phyloP scores from a whole-genome alignment of 768 basidiomycete species.

The Hemileccinum impolitum region DNA sequence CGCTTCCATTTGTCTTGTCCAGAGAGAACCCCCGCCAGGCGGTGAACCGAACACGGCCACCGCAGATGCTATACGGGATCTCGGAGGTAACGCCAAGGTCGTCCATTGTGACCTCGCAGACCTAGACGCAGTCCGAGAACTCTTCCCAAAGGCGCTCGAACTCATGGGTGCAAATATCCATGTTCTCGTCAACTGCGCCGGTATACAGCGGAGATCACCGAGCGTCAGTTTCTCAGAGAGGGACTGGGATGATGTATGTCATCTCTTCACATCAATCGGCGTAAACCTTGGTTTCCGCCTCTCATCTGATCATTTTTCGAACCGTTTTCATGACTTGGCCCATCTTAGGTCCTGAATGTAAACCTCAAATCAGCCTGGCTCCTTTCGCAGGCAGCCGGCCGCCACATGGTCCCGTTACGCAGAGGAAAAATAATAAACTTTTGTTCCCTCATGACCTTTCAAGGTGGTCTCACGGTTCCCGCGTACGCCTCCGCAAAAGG shows the following conservation, averaged over 20 bases:
- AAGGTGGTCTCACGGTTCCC: constrained; percentile 70
- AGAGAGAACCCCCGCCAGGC: constrained; percentile 40
- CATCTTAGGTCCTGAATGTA: constrained; percentile 72
- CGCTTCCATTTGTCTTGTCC: constrained; percentile 46
- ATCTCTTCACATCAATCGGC: constrained; percentile 30
- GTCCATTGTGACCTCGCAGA: constrained; percentile 58
- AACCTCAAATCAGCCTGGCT: constrained; percentile 89
- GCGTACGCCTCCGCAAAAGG: constrained; percentile 93
- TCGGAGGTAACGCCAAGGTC: constrained; percentile 37
- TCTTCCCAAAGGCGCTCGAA: constrained; percentile 49
- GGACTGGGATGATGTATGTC: constrained; percentile 69
- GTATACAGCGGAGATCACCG: constrained; percentile 56
- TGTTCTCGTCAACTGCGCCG: constrained; percentile 68
- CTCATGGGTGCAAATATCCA: constrained; percentile 52
- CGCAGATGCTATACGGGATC: constrained; percentile 33
- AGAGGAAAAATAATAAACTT: constrained; percentile 74
- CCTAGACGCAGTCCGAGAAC: constrained; percentile 43
- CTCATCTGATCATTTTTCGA: constrained; percentile 8
- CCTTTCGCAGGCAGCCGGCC: constrained; percentile 81
- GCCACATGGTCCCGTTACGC: constrained; percentile 78
- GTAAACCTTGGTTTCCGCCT: constrained; percentile 4
- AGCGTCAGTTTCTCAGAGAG: constrained; percentile 61
- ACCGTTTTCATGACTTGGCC: constrained; percentile 8
- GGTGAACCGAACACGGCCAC: constrained; percentile 35
- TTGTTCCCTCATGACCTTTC: constrained; percentile 48